phyloP scores from a whole-genome alignment of 176 grass and related monocot species.

The Carex cristatella region DNA sequence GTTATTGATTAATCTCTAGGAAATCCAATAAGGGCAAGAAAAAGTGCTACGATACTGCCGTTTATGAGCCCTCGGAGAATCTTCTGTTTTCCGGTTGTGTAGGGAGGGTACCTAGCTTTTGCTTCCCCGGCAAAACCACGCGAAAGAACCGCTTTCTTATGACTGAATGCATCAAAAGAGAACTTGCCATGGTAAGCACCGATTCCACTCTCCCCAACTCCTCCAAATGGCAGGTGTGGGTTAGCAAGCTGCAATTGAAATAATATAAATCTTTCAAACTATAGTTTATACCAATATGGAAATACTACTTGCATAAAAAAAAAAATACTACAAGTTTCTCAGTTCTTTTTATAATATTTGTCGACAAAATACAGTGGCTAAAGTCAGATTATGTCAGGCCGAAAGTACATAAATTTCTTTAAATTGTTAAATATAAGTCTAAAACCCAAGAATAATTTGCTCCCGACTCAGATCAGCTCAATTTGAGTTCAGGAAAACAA shows the following conservation, averaged over 20 bases:
- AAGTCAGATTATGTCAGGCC: not conserved
- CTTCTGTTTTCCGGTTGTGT: conserved; percentile 55
- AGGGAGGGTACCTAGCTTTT: conserved; percentile 63
- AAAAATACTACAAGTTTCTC: not conserved
- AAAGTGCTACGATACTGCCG: conserved; percentile 60
- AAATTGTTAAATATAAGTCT: not conserved
- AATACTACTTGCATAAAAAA: not conserved
- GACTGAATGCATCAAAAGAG: conserved; percentile 75
- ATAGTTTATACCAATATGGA: not conserved
- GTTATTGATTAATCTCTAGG: conserved; percentile 21
- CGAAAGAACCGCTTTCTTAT: conserved; percentile 61
- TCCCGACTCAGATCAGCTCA: not conserved
- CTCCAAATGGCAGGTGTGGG: conserved; percentile 63
- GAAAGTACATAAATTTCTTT: not conserved
- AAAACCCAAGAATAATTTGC: not conserved
- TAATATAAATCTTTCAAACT: not conserved
- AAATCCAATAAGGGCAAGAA: conserved; percentile 53
- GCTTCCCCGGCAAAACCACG: conserved; percentile 50
- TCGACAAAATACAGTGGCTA: not conserved
- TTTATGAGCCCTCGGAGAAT: conserved; percentile 61
- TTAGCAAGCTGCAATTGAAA: conserved; percentile 47
- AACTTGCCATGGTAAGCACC: conserved; percentile 91
- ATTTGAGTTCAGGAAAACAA: not conserved
- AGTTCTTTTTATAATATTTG: not conserved
- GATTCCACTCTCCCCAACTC: conserved; percentile 75